Evolutionary conservation across 2,329 filamentous ascomycete genomes (phyloP), one percentile per base, ranked within the genome.

Genomic region (Keithomyces neogunnii): DNA sequence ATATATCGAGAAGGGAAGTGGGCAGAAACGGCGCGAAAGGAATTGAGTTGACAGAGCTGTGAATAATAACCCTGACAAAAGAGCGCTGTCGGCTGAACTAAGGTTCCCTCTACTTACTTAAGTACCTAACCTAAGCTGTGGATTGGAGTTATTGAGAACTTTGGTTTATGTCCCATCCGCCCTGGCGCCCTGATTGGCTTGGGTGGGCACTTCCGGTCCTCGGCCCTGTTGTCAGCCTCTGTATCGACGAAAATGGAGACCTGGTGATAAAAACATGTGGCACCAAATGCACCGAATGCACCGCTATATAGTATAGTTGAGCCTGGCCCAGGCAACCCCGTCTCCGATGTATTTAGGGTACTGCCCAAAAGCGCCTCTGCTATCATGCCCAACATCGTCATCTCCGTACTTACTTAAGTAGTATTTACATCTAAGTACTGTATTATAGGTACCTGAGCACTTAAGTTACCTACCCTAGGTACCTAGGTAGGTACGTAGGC

Each of bases 151-250:
- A 19, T 19, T 19, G 19, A 19, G 19, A 19, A 32, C 45, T 29
- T 43, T 28, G 11, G 29, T 29, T 29, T 26, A 28, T 45, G 46
- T 32, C 45, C 40, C 30, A 35, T 46, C 36, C 46, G 40, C 8
- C 30, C 44, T 13, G 30, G 9, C 13, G 32, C 19, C 46, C n/a
- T 53, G 51, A 53, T 53, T 53, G 51, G 51, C 43, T 46, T n/a
- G 36, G 5, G 29, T 7, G 10, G 32, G 29, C 13, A 6, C 26
- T 26, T 36, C 9, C 39, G 30, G 13, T 36, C 47, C 39, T 48
- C 46, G 46, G 46, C 19, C 43, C 31, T 28, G 19, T 31, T 8
- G 13, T 45, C 28, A 45, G 43, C 28, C 43, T 10, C 43, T 7
- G 28, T 7, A 28, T n/a, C 40, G 10, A 9, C 19, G 28, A 19